Evolutionary conservation across 495 filamentous ascomycete species (phyloP).

Genomic region (Glutinoglossum americanum): DNA sequence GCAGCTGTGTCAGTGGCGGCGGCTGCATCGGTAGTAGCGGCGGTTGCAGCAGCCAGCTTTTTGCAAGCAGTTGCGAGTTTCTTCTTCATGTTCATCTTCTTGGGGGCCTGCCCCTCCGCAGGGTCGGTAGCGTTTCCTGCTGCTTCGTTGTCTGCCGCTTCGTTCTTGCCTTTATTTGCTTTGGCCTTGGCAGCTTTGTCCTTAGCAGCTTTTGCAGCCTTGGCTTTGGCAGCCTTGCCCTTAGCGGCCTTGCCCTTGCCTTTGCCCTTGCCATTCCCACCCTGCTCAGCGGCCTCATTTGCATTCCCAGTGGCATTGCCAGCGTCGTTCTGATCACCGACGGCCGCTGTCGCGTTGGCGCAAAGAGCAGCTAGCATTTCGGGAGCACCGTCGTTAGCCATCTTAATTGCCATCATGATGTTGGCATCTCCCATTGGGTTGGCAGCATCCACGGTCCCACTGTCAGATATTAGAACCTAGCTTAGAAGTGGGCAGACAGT

Average conservation of each 20-base stretch:
- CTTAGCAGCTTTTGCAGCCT: neutral
- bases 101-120: neutral
- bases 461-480: neutral
- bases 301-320: neutral
- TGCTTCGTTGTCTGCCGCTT: neutral
- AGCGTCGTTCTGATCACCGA: too few species aligned
- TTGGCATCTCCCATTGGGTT: neutral
- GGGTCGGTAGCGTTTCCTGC: neutral
- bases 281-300: neutral
- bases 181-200: neutral
- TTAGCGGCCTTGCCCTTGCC: neutral
- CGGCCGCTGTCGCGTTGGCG: neutral
- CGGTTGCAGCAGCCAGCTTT: neutral
- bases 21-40: neutral
- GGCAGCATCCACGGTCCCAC: neutral
- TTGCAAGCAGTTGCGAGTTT: neutral
- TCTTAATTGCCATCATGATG: constrained; percentile 2
- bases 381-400: constrained; percentile 13
- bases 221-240: neutral
- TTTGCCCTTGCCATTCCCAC: neutral
- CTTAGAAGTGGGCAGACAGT: neutral
- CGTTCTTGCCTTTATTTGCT: neutral
- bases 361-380: neutral
- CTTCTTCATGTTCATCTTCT: too few species aligned
- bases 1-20: too few species aligned